These are phyloP conservation scores for Cyclotella atomus DNA, from an alignment of 108 stramenopile species.

Conservation along the genomic window DNA sequence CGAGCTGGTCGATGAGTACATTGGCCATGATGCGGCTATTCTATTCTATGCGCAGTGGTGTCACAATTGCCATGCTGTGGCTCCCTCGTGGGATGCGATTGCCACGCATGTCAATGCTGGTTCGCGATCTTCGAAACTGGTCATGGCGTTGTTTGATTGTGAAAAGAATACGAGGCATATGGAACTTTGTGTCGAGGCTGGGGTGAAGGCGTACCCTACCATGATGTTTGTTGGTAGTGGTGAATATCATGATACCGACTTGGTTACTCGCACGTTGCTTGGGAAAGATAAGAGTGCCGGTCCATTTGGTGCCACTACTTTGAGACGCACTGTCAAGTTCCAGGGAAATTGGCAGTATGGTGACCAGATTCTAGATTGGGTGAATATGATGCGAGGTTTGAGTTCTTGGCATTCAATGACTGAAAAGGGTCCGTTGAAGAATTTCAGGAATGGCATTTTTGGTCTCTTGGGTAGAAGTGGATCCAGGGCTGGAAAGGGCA, in stretches of 20 bases:
- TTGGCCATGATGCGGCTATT: slow-evolving; percentile 78
- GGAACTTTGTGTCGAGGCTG: slow-evolving; percentile 55
- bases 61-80: slow-evolving; percentile 68
- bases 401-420: slow-evolving; percentile 73
- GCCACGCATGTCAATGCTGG: slow-evolving; percentile 69
- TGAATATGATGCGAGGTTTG: slow-evolving; percentile 72
- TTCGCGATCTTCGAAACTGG: slow-evolving; percentile 44
- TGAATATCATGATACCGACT: slow-evolving; percentile 67
- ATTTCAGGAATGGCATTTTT: slow-evolving; percentile 58
- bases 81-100: slow-evolving; percentile 75
- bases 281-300: slow-evolving; percentile 57
- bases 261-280: slow-evolving; percentile 40
- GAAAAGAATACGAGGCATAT: slow-evolving; percentile 62
- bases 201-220: slow-evolving; percentile 72
- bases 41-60: slow-evolving; percentile 85
- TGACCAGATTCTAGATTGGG: slow-evolving; percentile 83
- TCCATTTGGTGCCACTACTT: slow-evolving; percentile 48
- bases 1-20: slow-evolving; percentile 39
- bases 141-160: slow-evolving; percentile 86
- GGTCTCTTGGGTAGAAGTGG: slow-evolving; percentile 31
- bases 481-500: neutral
- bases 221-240: slow-evolving; percentile 76
- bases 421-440: slow-evolving; percentile 53
- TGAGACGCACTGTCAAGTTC: slow-evolving; percentile 66
- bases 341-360: slow-evolving; percentile 77